Percentiles rank a stretch among this genome's conserved stretches.
These are phyloP conservation scores for Ceriops zippeliana DNA, from an alignment of 345 rosid species.

Conservation along the genomic window DNA sequence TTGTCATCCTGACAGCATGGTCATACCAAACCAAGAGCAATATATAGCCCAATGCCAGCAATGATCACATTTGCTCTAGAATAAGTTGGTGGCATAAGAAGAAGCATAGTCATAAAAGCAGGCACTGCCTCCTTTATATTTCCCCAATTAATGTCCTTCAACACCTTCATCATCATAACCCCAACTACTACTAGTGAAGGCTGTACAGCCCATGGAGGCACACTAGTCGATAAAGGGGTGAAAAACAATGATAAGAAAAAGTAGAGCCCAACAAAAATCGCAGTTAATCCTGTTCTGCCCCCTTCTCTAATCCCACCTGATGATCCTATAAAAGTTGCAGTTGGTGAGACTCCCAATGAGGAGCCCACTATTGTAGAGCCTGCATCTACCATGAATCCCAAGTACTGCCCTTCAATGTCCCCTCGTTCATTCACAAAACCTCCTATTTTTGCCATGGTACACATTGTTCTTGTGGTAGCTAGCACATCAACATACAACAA, in stretches of 20 bases:
- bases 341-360: slow-evolving; percentile 61
- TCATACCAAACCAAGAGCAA: slow-evolving; percentile 66
- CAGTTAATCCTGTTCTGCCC: slow-evolving; percentile 84
- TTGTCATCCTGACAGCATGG: slow-evolving; percentile 16
- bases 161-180: slow-evolving; percentile 85
- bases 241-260: slow-evolving; percentile 63
- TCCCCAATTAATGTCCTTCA: slow-evolving; percentile 70
- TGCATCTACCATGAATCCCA: slow-evolving; percentile 76
- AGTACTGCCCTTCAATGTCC: slow-evolving; percentile 72
- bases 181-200: slow-evolving; percentile 85
- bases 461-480: slow-evolving; percentile 64
- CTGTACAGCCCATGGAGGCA: slow-evolving; percentile 95
- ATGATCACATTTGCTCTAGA: slow-evolving; percentile 85
- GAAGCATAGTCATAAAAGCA: slow-evolving; percentile 76
- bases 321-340: slow-evolving; percentile 68
- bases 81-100: slow-evolving; percentile 72
- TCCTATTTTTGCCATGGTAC: slow-evolving; percentile 77
- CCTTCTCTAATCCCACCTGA: slow-evolving; percentile 88
- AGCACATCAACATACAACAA: slow-evolving; percentile 68
- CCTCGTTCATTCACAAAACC: slow-evolving; percentile 61
- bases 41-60: slow-evolving; percentile 62
- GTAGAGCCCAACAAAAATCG: slow-evolving; percentile 51
- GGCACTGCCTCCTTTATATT: slow-evolving; percentile 66
- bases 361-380: slow-evolving; percentile 74
- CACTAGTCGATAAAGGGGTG: slow-evolving; percentile 63